A percentile compares a stretch with the other conserved stretches of the same genome.
phyloP scores from a whole-genome alignment of 2,329 filamentous ascomycete species.

The Arthroderma uncinatum region DNA sequence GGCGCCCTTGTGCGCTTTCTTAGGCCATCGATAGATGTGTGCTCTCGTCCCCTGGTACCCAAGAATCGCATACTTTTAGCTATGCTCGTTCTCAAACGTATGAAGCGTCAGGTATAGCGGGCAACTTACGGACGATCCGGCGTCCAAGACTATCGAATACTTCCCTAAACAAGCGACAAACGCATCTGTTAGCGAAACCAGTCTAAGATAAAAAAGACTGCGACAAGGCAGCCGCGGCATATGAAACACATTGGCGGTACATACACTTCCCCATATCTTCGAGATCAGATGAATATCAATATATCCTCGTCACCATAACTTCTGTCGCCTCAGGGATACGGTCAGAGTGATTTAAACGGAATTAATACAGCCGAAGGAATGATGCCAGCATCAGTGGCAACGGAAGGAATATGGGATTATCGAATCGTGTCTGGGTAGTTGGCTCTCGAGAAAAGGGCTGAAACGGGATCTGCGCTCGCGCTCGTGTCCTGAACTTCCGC shows the following conservation, averaged over 20 bases:
- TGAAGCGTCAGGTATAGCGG: neutral
- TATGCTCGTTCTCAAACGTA: constrained; percentile 10
- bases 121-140: constrained; percentile 66
- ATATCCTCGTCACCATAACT: neutral
- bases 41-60: constrained; percentile 62
- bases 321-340: neutral
- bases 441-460: neutral
- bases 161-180: constrained; percentile 35
- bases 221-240: neutral
- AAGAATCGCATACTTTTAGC: constrained; percentile 15
- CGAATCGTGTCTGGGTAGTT: neutral
- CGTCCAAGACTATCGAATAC: constrained; percentile 94
- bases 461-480: neutral
- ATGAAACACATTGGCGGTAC: neutral
- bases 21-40: constrained; percentile 85
- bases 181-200: constrained; percentile 16
- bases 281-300: neutral
- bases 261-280: constrained; percentile 36
- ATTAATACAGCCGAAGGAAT: neutral
- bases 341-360: neutral
- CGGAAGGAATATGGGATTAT: neutral
- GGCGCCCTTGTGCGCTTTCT: constrained; percentile 53
- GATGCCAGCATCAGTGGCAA: neutral
- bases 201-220: neutral
- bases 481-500: neutral